Evolutionary conservation across 192 early-diverging fungal species (phyloP).

Genomic region (Mortierella alpina): DNA sequence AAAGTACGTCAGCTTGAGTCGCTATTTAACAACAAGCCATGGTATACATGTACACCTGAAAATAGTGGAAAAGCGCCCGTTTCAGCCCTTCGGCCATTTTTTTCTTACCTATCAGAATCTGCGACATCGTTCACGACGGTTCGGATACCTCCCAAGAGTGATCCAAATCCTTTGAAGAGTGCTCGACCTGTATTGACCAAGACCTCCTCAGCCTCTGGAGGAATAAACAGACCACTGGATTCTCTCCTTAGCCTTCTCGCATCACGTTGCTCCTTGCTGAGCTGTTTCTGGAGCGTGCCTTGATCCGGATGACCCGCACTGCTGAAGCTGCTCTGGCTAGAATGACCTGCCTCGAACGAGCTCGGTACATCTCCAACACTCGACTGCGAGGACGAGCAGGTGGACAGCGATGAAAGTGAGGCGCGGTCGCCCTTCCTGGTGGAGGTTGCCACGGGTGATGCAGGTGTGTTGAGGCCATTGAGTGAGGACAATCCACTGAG

Average conservation of each 20-base stretch:
- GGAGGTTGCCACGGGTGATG: constrained; percentile 4
- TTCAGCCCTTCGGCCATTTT: background rate
- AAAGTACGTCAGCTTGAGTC: no score
- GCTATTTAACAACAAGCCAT: no score
- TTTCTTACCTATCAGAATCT: constrained; percentile 39
- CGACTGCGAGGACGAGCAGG: constrained; percentile 37
- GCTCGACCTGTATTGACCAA: constrained; percentile 50
- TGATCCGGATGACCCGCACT: constrained; percentile 28
- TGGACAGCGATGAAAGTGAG: constrained; percentile 44
- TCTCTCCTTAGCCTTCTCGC: constrained; percentile 23
- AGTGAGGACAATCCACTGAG: constrained; percentile 23
- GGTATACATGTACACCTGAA: background rate
- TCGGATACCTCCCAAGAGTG: constrained; percentile 37
- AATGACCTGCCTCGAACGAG: constrained; percentile 43
- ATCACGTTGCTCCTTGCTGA: constrained; percentile 30
- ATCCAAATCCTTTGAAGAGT: constrained; percentile 49
- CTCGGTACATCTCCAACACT: constrained; percentile 22
- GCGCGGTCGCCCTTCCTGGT: constrained; percentile 29
- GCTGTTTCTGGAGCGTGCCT: background rate
- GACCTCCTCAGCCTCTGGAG: constrained; percentile 47
- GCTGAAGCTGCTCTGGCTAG: constrained; percentile 49
- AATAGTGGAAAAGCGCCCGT: background rate
- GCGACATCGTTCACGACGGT: constrained; percentile 47
- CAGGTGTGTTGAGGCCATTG: constrained; percentile 31
- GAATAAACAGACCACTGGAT: constrained; percentile 41